A percentile compares a stretch with the other conserved stretches of the same genome.
Evolutionary conservation across 306 rosid species (phyloP).

Genomic region (Pyrus pyrifolia): DNA sequence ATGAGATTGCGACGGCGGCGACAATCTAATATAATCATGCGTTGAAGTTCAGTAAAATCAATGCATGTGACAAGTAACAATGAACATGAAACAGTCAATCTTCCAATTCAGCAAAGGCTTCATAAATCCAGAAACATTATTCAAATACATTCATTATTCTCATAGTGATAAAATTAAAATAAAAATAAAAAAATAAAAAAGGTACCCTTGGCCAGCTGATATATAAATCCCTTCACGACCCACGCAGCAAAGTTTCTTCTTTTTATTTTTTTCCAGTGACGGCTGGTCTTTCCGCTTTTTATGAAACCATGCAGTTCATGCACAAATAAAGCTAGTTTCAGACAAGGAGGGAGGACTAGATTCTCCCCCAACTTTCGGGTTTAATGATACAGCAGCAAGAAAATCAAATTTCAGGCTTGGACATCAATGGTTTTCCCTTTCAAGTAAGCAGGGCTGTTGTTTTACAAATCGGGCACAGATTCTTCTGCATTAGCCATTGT

Average conservation of each 20-base stretch:
- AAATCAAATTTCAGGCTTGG: conserved; percentile 17
- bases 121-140: not conserved
- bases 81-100: not conserved
- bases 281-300: not conserved
- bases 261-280: not conserved
- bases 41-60: not conserved
- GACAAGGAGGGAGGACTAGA: not conserved
- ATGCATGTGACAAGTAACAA: not conserved
- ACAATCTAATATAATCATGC: not conserved
- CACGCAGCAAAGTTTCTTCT: conserved; percentile 4
- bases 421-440: conserved; percentile 19
- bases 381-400: conserved; percentile 18
- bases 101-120: not conserved
- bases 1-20: too few relatives aligned
- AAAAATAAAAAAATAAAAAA: not conserved
- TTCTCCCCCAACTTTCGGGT: conserved; percentile 8
- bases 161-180: not conserved
- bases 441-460: conserved; percentile 60
- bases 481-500: conserved; percentile 85
- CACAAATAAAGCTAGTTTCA: conserved; percentile 5
- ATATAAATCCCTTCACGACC: conserved; percentile 11
- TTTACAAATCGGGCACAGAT: conserved; percentile 85
- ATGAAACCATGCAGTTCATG: conserved; percentile 17
- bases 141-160: conserved; percentile 11
- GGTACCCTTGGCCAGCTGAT: conserved; percentile 7